Evolutionary conservation across 352 stramenopile genomes (phyloP), one percentile per base, ranked within the genome.

Genomic region (Pythium oligandrum): DNA sequence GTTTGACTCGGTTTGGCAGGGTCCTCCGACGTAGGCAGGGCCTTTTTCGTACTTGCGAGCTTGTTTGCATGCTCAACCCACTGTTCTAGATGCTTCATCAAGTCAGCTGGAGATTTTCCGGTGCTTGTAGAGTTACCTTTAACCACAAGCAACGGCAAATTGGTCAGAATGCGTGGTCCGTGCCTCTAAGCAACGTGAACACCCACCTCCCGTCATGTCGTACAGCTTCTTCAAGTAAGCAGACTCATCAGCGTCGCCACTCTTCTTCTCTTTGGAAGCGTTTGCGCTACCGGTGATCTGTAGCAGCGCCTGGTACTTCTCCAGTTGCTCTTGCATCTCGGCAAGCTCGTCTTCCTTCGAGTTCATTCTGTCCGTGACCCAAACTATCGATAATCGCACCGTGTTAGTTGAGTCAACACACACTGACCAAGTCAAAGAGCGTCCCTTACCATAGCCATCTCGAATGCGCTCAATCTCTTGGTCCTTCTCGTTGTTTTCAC

Each of bases 361-460:
- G 48, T 94, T 94, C 83, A 94, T 94, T 1, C 83, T 79, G 51
- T 92, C 81, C 30, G 83, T 94, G 4, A 94, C 81, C 81, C 83
- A 94, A 17, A 94, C 83, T 93, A 55, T 3, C n/a, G 35, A 42
- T 57, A 55, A 7, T 52, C 57, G 53, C 30, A 50, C 47, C 4
- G 6, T 6, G 30, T 51, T 45, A 26, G 17, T 26, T 26, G 17
- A 26, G 17, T 26, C 17, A 26, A 26, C 17, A 26, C 17, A 26
- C 17, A 26, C 17, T 26, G 17, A 26, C 17, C 17, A 26, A 26
- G 17, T 26, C 17, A 26, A 26, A 26, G 17, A 26, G 6, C 33
- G 17, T 32, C 30, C 10, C 67, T 61, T 71, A 88, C 83, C 81
- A 43, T 94, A 94, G 35, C 83, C 83, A 47, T 94, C 83, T 6